These are phyloP conservation scores for Glycyrrhiza uralensis DNA, from an alignment of 306 rosid genomes.

Conservation along the genomic window DNA sequence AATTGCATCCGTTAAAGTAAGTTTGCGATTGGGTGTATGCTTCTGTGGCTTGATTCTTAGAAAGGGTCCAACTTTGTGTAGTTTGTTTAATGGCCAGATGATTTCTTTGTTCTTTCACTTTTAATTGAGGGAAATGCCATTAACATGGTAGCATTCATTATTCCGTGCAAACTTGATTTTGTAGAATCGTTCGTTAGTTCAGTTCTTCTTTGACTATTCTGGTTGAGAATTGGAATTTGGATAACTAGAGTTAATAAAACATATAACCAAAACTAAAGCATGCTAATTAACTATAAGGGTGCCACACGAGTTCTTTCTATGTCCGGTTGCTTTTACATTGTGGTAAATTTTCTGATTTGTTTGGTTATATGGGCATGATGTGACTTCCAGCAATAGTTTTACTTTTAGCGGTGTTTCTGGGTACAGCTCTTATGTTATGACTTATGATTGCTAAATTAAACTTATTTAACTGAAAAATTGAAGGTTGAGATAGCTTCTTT, in stretches of 20 bases:
- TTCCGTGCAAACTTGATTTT: not conserved
- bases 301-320: not conserved
- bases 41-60: not conserved
- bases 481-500: constrained; percentile 19
- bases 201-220: not conserved
- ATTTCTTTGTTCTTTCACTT: not conserved
- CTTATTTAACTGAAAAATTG: not conserved
- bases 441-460: not conserved
- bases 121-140: not conserved
- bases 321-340: not conserved
- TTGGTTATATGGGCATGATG: constrained; percentile 1
- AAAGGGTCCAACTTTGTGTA: not conserved
- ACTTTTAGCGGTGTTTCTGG: not conserved
- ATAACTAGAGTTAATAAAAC: not conserved
- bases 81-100: not conserved
- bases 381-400: constrained; percentile 5
- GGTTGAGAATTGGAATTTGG: constrained; percentile 1
- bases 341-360: not conserved
- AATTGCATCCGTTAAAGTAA: constrained; percentile 49
- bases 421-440: not conserved
- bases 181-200: not conserved
- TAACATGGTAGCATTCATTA: not conserved
- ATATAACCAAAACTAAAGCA: not conserved
- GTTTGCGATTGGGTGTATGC: constrained; percentile 8
- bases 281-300: not conserved